Conservation (phyloP, 2,329 filamentous ascomycete genomes). For the Penicillium sp. region DNA sequence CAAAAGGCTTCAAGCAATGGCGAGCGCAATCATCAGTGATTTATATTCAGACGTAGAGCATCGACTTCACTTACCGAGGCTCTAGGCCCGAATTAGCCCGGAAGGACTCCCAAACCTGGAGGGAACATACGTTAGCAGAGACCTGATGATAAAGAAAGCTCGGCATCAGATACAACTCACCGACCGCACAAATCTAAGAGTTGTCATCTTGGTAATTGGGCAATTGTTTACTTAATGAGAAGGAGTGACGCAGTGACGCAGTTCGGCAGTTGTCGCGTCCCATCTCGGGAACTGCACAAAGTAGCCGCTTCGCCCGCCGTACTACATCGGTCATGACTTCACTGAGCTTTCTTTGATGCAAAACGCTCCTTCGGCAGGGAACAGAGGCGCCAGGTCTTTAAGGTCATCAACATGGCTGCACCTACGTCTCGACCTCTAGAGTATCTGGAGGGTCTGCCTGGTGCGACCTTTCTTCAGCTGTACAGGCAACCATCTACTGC, state of each 20-base stretch:
- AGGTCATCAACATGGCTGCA: conserved; percentile 50
- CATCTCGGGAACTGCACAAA: conserved; percentile 27
- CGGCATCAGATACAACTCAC: conserved; percentile 45
- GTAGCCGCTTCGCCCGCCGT: conserved; percentile 31
- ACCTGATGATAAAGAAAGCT: not conserved
- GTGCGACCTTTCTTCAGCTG: conserved; percentile 83
- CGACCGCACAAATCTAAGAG: conserved; percentile 64
- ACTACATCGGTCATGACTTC: conserved; percentile 20
- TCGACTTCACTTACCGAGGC: conserved; percentile 63
- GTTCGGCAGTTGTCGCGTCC: conserved; percentile 18
- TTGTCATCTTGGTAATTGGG: conserved; percentile 43
- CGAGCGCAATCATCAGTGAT: conserved; percentile 3
- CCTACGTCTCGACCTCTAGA: conserved; percentile 69
- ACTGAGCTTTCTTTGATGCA: conserved; percentile 3
- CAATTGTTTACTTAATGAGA: not conserved
- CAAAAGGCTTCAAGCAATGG: conserved; percentile 19
- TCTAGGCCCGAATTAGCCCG: conserved; percentile 83
- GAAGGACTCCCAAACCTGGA: conserved; percentile 81
- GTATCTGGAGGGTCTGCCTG: conserved; percentile 88
- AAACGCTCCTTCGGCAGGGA: conserved; percentile 2
- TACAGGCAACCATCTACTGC: conserved; percentile 96
- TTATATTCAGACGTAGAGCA: not conserved
- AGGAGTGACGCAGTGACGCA: conserved; percentile 2
- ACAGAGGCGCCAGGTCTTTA: conserved; percentile 26
- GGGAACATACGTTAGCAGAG: conserved; percentile 8